Percentiles rank a stretch among this genome's conserved stretches.
phyloP scores from a whole-genome alignment of 2,329 filamentous ascomycete genomes.

The Alternaria postmessia region DNA sequence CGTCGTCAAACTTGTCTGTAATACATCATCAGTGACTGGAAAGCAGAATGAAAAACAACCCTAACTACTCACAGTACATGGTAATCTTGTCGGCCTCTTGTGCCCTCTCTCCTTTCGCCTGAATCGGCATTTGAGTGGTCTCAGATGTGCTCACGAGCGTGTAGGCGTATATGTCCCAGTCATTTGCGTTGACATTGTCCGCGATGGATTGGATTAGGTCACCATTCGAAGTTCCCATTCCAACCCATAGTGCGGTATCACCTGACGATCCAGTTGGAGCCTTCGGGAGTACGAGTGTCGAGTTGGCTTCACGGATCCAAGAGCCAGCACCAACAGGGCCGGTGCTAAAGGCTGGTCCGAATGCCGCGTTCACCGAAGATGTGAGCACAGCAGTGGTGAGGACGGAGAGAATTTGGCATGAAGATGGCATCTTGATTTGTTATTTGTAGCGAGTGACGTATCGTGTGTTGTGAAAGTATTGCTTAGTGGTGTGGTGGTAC shows the following conservation, averaged over 20 bases:
- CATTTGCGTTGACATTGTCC: constrained; percentile 27
- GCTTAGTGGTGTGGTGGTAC: neutral
- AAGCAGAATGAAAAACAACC: neutral
- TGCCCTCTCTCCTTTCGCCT: constrained; percentile 40
- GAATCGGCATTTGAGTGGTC: constrained; percentile 45
- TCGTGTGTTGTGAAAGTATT: neutral
- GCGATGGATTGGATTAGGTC: constrained; percentile 60
- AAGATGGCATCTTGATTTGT: constrained; percentile 22
- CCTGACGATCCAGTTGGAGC: constrained; percentile 37
- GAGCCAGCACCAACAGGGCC: constrained; percentile 53
- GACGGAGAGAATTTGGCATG: constrained; percentile 16
- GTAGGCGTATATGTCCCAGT: constrained; percentile 54
- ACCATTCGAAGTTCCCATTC: constrained; percentile 60
- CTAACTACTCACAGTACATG: constrained; percentile 48
- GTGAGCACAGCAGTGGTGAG: constrained; percentile 19
- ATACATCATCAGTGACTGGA: neutral
- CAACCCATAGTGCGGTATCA: constrained; percentile 56
- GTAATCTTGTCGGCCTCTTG: constrained; percentile 47
- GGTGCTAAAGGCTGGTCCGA: constrained; percentile 45
- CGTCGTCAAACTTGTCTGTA: constrained; percentile 52
- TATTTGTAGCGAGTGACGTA: neutral
- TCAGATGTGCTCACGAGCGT: constrained; percentile 49
- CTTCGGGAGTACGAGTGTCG: constrained; percentile 56
- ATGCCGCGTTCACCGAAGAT: constrained; percentile 26
- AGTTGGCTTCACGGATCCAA: constrained; percentile 57